These are phyloP conservation scores for Aspergillus quadricinctus DNA, from an alignment of 2,329 filamentous ascomycete genomes.

Conservation along the genomic window DNA sequence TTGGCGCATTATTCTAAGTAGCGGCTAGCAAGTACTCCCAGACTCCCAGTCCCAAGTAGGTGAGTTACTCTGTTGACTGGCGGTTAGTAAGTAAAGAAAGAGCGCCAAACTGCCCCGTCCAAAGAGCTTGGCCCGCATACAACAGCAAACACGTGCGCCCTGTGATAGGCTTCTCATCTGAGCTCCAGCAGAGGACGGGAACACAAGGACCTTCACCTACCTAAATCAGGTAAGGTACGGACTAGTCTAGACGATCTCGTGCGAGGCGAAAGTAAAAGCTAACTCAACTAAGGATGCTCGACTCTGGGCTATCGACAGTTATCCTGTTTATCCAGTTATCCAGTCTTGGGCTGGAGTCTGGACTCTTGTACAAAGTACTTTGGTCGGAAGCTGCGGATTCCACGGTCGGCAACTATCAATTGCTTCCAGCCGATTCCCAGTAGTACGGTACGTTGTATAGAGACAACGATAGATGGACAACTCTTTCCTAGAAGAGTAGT, in stretches of 20 bases:
- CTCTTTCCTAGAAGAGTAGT: neutral
- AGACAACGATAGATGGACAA: neutral
- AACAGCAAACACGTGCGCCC: conserved; percentile 17
- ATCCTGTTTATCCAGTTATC: neutral
- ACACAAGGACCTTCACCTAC: neutral
- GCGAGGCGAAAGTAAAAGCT: neutral
- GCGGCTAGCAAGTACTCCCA: neutral
- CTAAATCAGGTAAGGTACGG: neutral
- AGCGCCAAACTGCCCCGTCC: neutral
- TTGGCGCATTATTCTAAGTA: neutral
- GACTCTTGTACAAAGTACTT: neutral
- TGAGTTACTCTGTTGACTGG: too few species aligned
- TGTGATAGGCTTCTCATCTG: neutral
- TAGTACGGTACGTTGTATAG: neutral
- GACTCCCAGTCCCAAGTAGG: too few species aligned
- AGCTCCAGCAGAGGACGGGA: neutral
- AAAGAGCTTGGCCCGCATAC: conserved; percentile 11
- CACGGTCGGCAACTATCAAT: neutral
- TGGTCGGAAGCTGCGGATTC: neutral
- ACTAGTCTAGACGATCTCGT: neutral
- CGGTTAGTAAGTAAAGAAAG: neutral
- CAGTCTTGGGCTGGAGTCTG: neutral
- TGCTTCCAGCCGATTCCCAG: neutral
- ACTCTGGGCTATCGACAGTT: neutral
- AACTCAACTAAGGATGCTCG: neutral